Base-by-base conservation (phyloP, 2,329 filamentous ascomycete genomes). In the Aspergillus viridinutans region DNA sequence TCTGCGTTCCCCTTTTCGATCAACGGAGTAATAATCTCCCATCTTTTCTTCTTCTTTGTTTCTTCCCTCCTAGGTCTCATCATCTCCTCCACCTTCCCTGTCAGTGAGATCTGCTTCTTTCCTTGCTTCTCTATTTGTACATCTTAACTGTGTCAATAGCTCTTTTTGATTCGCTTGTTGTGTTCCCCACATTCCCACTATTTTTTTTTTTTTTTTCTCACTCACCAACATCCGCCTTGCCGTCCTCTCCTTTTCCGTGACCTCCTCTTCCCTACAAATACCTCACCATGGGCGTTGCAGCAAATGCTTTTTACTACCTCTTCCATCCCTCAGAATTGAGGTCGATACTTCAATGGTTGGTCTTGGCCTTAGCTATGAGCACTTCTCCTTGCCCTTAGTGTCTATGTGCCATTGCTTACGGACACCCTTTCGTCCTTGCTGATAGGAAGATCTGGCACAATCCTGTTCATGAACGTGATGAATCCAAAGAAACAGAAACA, bases 381-480 rank as follows among this genome's bases (percentile, higher is more conserved):
- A 25, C 26, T 6, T 52, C 17, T 54, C 38, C 35, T 40, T 50
- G 25, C 42, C 38, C 47, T 47, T 55, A 32, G 48, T 60, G 26
- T 56, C 28, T 25, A 40, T 40, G 49, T 60, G 50, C 58, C 58
- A 63, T 62, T 28, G 56, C 49, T 62, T 50, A 55, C 50, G 17
- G 20, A 57, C 23, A 32, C 35, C 17, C 42, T 45, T 35, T 48
- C 49, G 26, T 50, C 25, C 28, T 54, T 57, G 28, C 21, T 56
- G 29, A 50, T 70, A 96, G 92, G 92, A 96, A 96, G 80, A 80
- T 96, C 67, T 97, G 92, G 92, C 94, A 97, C 79, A 91, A 96
- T 62, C 89, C 94, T 12, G 91, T 96, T 21, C 91, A 97, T 80
- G 84, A 83, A 71, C 90, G 93, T 71, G 84, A 96, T 69, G 82